phyloP scores from a whole-genome alignment of 2,329 filamentous ascomycete species.

The Xenoacremonium recifei region DNA sequence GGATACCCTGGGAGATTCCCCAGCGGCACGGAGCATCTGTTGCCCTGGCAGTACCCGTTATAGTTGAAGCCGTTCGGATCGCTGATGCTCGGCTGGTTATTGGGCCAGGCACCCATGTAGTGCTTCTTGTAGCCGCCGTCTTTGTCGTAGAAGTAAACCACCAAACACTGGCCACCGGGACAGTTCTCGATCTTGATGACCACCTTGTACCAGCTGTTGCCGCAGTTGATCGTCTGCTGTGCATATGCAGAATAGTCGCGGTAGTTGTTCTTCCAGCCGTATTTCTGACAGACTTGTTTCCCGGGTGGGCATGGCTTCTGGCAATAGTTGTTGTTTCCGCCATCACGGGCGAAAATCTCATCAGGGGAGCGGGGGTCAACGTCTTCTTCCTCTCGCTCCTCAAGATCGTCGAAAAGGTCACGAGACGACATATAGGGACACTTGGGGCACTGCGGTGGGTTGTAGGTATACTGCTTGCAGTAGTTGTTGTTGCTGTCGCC shows the following conservation, averaged over 20 bases:
- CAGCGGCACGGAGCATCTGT: conserved; percentile 17
- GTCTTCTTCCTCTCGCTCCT: conserved; percentile 7
- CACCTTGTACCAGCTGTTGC: conserved; percentile 16
- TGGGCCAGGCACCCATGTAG: background rate
- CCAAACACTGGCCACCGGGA: background rate
- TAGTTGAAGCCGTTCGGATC: conserved; percentile 15
- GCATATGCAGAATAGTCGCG: conserved; percentile 8
- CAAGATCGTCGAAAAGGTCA: conserved; percentile 6
- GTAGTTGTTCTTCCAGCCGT: conserved; percentile 11
- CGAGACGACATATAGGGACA: conserved; percentile 10
- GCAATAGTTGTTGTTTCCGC: conserved; percentile 2
- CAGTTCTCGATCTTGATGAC: conserved; percentile 10
- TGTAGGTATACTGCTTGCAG: conserved; percentile 14
- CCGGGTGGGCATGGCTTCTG: conserved; percentile 16
- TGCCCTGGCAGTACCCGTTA: conserved; percentile 15
- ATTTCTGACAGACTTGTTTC: conserved; percentile 17
- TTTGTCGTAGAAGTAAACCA: conserved; percentile 9
- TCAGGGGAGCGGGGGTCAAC: conserved; percentile 2
- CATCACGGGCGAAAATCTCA: background rate
- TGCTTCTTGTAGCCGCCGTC: conserved; percentile 2
- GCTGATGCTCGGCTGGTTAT: background rate
- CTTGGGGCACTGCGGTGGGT: conserved; percentile 8
- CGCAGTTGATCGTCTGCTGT: conserved; percentile 9
- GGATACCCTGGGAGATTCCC: conserved; percentile 15
- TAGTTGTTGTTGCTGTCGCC: background rate